Base-by-base conservation (phyloP, 2,329 filamentous ascomycete genomes). In the Hirsutella rhossiliensis region DNA sequence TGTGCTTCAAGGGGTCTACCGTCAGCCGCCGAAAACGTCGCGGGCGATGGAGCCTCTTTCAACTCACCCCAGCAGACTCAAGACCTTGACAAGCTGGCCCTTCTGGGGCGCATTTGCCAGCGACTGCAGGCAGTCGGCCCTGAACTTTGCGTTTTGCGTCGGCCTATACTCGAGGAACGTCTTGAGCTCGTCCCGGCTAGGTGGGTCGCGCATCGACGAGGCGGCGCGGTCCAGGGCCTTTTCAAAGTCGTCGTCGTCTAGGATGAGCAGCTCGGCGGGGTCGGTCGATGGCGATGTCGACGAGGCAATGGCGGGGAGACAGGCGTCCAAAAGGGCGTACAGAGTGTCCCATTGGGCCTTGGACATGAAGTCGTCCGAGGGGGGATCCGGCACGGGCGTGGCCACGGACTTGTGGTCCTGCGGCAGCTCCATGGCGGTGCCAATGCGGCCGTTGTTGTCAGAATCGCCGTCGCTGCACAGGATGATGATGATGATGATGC, bases 291-390 rank as follows among this genome's bases (percentile, higher is more conserved):
- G 40, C 11, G 43, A 42, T 5, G 66, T 61, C 13, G 66, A 56
- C 13, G 66, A 56, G 18, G 66, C 68, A 48, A 85, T 67, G 18
- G 78, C 71, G 3, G 82, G 80, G 29, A 86, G 61, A 17, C 76
- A 60, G n/a, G 71, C 73, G 50, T 80, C 76, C 36, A 79, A 58
- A 7, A 80, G 59, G 3, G 75, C 65, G 50, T 71, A 65, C 37
- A 80, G 54, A 2, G 72, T 69, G 34, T 64, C 57, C 77, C 76
- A 80, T 61, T 78, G 71, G 17, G 61, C 57, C 41, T 66, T 60
- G 36, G 58, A 63, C 52, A 73, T 69, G 54, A 67, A 71, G 47
- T 60, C 53, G 37, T 44, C 38, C 30, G 55, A 34, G 27, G 61
- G 61, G 39, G 46, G 43, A 3, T 52, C 47, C 9, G 60, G 60